A percentile compares a stretch with the other conserved stretches of the same genome.
Conservation (phyloP, 805 yeast species). For the Candida parachauliodes region DNA sequence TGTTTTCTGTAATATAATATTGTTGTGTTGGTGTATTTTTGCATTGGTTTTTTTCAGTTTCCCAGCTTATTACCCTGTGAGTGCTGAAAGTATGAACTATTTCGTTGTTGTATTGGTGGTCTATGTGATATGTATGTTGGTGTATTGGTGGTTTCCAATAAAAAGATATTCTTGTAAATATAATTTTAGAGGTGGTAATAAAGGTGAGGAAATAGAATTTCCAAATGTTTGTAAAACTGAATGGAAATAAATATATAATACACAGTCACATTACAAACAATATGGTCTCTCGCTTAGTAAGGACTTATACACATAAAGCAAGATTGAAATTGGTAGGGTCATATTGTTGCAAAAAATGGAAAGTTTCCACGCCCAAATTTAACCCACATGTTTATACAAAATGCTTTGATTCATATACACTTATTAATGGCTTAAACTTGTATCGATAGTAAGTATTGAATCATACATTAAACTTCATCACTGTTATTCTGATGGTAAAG, state of each 20-base stretch:
- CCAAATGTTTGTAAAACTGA: conserved; percentile 39
- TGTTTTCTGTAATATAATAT: conserved; percentile 27
- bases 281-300: no score
- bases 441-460: no score
- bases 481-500: no score
- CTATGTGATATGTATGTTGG: conserved; percentile 32
- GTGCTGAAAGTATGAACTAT: conserved; percentile 63
- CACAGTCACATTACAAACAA: background rate
- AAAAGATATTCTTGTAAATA: conserved; percentile 35
- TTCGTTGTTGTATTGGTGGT: conserved; percentile 50
- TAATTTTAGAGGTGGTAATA: conserved; percentile 40
- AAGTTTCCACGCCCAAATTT: no score
- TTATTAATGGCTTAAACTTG: no score
- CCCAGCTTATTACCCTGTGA: conserved; percentile 55
- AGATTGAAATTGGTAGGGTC: no score
- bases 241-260: conserved; percentile 2
- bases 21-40: conserved; percentile 32
- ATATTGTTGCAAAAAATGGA: no score
- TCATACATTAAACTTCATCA: no score
- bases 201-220: conserved; percentile 40
- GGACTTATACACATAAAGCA: no score
- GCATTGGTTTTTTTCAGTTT: conserved; percentile 38
- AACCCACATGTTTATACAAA: no score
- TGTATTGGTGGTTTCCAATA: conserved; percentile 42
- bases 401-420: no score